Conservation (phyloP, 2,329 filamentous ascomycete species). For the Colletotrichum sp. region DNA sequence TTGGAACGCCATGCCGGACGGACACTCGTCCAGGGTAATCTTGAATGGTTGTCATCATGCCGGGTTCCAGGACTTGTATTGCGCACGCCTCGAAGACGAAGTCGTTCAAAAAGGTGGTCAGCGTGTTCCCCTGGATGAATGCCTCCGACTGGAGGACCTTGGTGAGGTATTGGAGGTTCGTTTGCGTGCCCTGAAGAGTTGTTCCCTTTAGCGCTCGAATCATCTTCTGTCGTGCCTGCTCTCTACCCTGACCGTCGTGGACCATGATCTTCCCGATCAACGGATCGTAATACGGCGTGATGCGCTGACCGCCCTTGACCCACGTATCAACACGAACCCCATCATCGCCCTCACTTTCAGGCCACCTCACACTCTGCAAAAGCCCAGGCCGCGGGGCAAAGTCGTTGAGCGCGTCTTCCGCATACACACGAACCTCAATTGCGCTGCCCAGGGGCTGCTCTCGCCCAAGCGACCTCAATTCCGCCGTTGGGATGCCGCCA, state of each 20-base stretch:
- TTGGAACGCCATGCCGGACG: constrained; percentile 62
- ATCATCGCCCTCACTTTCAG: constrained; percentile 35
- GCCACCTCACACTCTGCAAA: constrained; percentile 62
- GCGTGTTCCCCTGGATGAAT: neutral
- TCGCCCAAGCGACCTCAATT: neutral
- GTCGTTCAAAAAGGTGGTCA: neutral
- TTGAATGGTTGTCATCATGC: constrained; percentile 46
- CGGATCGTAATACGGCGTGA: constrained; percentile 64
- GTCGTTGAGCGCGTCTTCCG: constrained; percentile 59
- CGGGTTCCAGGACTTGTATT: neutral
- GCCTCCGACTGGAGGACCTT: neutral
- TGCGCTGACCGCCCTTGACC: constrained; percentile 60
- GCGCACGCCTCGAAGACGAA: neutral
- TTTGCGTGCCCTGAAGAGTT: neutral
- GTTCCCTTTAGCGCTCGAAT: neutral
- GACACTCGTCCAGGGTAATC: constrained; percentile 62
- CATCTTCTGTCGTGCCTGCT: constrained; percentile 52
- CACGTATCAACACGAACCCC: constrained; percentile 67
- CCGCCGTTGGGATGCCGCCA: neutral
- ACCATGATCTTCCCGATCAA: constrained; percentile 65
- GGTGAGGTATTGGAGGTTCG: neutral
- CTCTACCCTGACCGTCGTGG: constrained; percentile 47
- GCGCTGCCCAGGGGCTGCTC: constrained; percentile 32
- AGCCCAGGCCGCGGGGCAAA: constrained; percentile 65
- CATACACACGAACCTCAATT: constrained; percentile 45